Conservation (phyloP, 169 alveolate genomes). For the Cryptosporidium muris region DNA sequence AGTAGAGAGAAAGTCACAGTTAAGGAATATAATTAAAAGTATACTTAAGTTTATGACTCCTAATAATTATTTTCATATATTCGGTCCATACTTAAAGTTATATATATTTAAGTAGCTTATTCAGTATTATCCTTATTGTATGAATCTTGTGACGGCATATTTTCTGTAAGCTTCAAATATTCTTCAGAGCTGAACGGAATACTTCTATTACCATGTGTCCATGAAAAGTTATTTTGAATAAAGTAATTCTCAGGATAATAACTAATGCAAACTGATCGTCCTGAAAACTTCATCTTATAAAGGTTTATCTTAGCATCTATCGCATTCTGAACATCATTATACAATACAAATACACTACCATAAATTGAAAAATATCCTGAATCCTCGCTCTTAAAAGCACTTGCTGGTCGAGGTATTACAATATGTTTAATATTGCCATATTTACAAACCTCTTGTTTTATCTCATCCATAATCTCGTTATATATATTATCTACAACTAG, state of each 20-base stretch:
- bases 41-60: no score
- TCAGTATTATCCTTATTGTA: background rate
- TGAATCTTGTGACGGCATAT: background rate
- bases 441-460: constrained; percentile 13
- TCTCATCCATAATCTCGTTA: constrained; percentile 5
- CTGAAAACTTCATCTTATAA: constrained; percentile 45
- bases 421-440: constrained; percentile 30
- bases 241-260: constrained; percentile 37
- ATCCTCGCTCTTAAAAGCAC: background rate
- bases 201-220: background rate
- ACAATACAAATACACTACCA: constrained; percentile 43
- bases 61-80: no score
- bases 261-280: constrained; percentile 25
- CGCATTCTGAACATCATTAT: constrained; percentile 34
- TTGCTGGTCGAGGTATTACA: constrained; percentile 16
- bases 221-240: background rate
- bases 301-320: constrained; percentile 37
- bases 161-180: background rate
- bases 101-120: no score
- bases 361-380: background rate
- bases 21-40: no score
- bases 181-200: constrained; percentile 15
- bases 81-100: no score
- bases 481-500: background rate
- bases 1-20: no score